Percentiles rank a stretch among this genome's conserved stretches.
phyloP scores from a whole-genome alignment of 1,284 basidiomycete species.

The Trichosporon faecale region DNA sequence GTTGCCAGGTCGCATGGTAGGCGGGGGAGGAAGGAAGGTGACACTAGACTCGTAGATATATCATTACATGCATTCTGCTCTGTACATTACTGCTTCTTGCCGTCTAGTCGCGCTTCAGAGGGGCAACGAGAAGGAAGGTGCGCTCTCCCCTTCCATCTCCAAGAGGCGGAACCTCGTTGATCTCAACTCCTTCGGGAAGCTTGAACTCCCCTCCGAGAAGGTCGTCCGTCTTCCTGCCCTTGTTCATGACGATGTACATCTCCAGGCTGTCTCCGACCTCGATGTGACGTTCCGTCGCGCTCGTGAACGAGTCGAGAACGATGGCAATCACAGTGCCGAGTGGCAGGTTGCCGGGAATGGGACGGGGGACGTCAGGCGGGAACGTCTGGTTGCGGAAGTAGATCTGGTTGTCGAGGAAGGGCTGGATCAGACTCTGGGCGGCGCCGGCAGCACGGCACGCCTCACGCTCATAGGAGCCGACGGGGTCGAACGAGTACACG shows the following conservation, averaged over 20 bases:
- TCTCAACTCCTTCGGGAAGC: conserved; percentile 58
- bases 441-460: conserved; percentile 90
- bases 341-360: conserved; percentile 75
- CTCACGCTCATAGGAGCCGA: conserved; percentile 92
- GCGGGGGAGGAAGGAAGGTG: neutral
- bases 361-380: conserved; percentile 51
- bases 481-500: conserved; percentile 95
- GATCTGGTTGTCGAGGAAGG: conserved; percentile 97
- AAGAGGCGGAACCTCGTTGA: conserved; percentile 46
- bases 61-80: conserved; percentile 30
- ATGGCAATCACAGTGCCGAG: conserved; percentile 73
- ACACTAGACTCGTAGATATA: conserved; percentile 13
- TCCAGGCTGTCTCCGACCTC: conserved; percentile 94
- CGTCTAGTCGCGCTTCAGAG: conserved; percentile 51
- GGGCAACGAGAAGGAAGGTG: conserved; percentile 45
- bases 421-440: conserved; percentile 83
- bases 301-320: conserved; percentile 76
- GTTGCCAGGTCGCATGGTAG: conserved; percentile 31
- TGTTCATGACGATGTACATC: conserved; percentile 77
- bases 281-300: conserved; percentile 93
- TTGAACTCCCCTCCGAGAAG: conserved; percentile 60
- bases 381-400: conserved; percentile 87
- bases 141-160: conserved; percentile 43
- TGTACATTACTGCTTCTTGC: conserved; percentile 6
- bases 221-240: conserved; percentile 63